Percentiles rank a stretch among this genome's conserved stretches.
Conservation (phyloP, 2,329 filamentous ascomycete species). For the Alternaria brassicae region DNA sequence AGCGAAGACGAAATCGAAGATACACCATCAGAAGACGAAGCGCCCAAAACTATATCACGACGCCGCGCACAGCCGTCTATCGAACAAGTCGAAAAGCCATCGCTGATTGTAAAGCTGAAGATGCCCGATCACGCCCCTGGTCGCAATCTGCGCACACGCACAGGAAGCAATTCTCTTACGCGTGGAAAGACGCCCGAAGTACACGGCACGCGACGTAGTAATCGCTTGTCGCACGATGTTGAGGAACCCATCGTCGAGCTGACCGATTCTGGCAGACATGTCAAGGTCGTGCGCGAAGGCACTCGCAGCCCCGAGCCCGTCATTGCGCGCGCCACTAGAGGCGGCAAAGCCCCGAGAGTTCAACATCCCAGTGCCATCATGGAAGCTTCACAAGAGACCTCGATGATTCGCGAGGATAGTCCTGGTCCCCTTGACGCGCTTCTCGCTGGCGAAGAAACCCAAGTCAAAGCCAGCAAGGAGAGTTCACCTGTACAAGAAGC, state of each 20-base stretch:
- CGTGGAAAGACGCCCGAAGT: constrained; percentile 50
- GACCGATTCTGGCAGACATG: constrained; percentile 66
- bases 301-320: constrained; percentile 59
- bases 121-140: constrained; percentile 37
- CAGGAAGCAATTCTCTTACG: constrained; percentile 48
- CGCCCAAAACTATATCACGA: constrained; percentile 26
- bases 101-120: constrained; percentile 53
- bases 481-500: constrained; percentile 42
- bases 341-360: constrained; percentile 57
- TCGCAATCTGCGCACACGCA: constrained; percentile 48
- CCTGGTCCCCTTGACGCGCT: constrained; percentile 43
- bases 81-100: constrained; percentile 38
- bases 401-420: constrained; percentile 44
- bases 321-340: constrained; percentile 53
- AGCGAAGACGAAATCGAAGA: constrained; percentile 56
- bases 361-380: constrained; percentile 58
- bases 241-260: constrained; percentile 64
- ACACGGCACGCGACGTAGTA: constrained; percentile 59
- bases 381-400: constrained; percentile 62
- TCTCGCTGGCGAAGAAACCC: constrained; percentile 46
- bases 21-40: constrained; percentile 45
- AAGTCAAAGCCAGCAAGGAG: constrained; percentile 46
- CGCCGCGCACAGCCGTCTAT: constrained; percentile 36
- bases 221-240: constrained; percentile 65
- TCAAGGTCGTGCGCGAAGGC: constrained; percentile 60